These are phyloP conservation scores for Ustilago shanxiensis DNA, from an alignment of 1,284 basidiomycete species.

Conservation along the genomic window DNA sequence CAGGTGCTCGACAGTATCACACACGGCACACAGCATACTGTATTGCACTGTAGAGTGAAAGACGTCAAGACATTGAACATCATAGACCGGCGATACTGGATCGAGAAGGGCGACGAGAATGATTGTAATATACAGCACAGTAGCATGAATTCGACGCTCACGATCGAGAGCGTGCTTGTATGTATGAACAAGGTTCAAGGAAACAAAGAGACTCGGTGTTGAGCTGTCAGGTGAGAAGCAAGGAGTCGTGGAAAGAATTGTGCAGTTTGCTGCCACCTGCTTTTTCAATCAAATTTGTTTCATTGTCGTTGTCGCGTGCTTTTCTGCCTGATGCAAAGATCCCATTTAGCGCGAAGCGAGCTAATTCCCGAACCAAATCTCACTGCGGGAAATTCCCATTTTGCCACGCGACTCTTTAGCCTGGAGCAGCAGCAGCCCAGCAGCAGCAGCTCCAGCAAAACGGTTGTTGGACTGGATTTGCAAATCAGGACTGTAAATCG, in stretches of 20 bases:
- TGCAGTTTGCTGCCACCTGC: neutral
- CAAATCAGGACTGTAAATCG: neutral
- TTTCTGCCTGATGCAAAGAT: no score
- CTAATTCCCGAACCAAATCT: constrained; percentile 1
- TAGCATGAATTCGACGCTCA: neutral
- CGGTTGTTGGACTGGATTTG: neutral
- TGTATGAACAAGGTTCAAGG: neutral
- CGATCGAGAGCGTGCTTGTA: neutral
- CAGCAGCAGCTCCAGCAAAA: neutral
- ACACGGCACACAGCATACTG: no score
- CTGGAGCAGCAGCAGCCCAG: no score
- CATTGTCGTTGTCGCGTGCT: no score
- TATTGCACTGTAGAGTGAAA: no score
- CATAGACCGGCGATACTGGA: neutral
- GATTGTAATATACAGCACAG: no score
- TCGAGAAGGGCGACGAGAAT: no score
- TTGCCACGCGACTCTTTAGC: neutral
- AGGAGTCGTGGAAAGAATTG: no score
- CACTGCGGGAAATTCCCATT: neutral
- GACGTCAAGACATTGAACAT: no score
- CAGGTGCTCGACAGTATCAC: no score
- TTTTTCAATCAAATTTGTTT: neutral
- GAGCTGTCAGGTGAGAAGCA: constrained; percentile 12
- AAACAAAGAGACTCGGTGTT: constrained; percentile 5
- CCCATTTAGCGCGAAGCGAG: no score